Conservation (phyloP, 257 asterid species). For the Penstemon barbatus region DNA sequence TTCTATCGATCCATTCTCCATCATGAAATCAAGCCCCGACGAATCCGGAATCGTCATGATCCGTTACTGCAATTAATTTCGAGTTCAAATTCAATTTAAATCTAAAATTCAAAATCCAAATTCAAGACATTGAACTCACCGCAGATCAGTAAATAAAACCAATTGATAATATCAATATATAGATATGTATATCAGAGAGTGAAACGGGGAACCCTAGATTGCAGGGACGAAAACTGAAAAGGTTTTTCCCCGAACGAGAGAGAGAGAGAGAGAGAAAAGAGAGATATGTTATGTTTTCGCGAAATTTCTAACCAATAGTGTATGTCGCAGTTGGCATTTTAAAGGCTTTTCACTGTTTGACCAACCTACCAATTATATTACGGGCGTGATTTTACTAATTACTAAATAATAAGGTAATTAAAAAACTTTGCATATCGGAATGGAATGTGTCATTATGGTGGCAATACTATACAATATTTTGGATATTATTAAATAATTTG, state of each 20-base stretch:
- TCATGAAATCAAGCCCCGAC: slow-evolving; percentile 49
- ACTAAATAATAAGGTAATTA: too few species aligned
- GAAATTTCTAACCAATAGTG: slow-evolving; percentile 21
- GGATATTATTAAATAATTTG: too few species aligned
- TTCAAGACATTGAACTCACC: slow-evolving; percentile 32
- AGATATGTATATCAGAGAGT: background rate
- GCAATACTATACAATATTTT: too few species aligned
- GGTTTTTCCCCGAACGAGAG: slow-evolving; percentile 7
- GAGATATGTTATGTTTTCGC: background rate
- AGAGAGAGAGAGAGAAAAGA: slow-evolving; percentile 29
- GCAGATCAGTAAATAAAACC: slow-evolving; percentile 26
- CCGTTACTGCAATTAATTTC: slow-evolving; percentile 28
- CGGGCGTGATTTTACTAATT: background rate
- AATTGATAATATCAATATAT: slow-evolving; percentile 10
- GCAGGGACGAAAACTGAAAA: slow-evolving; percentile 28
- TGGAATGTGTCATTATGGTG: too few species aligned
- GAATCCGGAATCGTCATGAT: slow-evolving; percentile 92
- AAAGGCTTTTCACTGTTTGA: background rate
- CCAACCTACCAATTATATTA: background rate
- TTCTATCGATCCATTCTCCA: slow-evolving; percentile 82
- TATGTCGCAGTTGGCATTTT: slow-evolving; percentile 18
- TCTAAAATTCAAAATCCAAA: slow-evolving; percentile 9
- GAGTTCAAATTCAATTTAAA: slow-evolving; percentile 23
- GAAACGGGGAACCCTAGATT: slow-evolving; percentile 43
- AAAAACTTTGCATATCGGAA: too few species aligned